Conservation (phyloP, 2,329 filamentous ascomycete species). For the Exophiala viscosa region DNA sequence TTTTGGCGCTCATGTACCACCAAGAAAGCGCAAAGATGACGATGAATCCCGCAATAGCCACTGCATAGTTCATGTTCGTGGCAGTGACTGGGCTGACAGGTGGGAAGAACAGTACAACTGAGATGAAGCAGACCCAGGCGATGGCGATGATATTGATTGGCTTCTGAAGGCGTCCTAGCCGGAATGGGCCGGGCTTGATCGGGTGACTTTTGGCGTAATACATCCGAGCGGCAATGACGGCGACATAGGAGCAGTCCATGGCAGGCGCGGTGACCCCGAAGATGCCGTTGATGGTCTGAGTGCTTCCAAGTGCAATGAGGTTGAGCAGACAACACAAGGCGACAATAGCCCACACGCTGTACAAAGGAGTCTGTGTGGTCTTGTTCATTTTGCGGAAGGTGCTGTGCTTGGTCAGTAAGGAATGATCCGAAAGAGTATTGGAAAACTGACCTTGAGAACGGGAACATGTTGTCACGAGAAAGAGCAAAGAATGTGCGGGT, state of each 20-base stretch:
- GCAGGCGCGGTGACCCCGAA: constrained; percentile 53
- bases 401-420: no score
- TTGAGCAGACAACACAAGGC: neutral
- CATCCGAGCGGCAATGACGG: constrained; percentile 58
- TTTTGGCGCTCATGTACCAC: neutral
- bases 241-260: constrained; percentile 54
- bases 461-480: neutral
- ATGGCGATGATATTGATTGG: constrained; percentile 55
- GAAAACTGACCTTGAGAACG: no score
- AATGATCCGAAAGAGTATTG: no score
- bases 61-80: constrained; percentile 52
- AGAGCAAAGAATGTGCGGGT: neutral
- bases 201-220: constrained; percentile 53
- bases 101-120: constrained; percentile 57
- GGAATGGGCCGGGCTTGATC: neutral
- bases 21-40: neutral
- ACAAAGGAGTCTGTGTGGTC: neutral
- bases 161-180: neutral
- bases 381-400: neutral
- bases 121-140: constrained; percentile 62
- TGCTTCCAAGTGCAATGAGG: constrained; percentile 37
- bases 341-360: neutral
- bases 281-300: constrained; percentile 46
- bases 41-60: constrained; percentile 38
- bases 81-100: constrained; percentile 45